These are phyloP conservation scores for Aspergillus hiratsukae DNA, from an alignment of 2,329 filamentous ascomycete genomes.

Conservation along the genomic window DNA sequence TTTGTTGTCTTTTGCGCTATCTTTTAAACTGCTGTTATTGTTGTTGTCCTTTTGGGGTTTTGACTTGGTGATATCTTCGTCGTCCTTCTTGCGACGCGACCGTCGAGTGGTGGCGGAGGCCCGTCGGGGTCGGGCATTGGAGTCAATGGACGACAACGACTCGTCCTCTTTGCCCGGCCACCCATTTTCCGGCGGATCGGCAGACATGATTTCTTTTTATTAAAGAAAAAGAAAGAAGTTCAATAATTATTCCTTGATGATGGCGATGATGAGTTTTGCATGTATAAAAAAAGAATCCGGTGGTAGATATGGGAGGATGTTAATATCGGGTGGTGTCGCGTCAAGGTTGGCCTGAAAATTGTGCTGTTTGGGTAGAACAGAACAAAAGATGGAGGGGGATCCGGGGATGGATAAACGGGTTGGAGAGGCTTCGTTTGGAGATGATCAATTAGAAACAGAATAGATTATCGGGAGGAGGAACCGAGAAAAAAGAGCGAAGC, in stretches of 20 bases:
- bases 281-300: not conserved
- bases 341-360: not conserved
- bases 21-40: conserved; percentile 19
- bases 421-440: not conserved
- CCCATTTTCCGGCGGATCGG: conserved; percentile 23
- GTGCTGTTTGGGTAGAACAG: conserved; percentile 1
- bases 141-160: conserved; percentile 17
- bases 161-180: conserved; percentile 23
- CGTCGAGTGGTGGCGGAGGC: conserved; percentile 25
- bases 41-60: conserved; percentile 22
- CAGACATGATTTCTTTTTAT: conserved; percentile 21
- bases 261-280: not conserved
- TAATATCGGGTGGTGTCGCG: not conserved
- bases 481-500: conserved; percentile 9
- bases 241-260: not conserved
- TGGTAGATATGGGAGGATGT: not conserved
- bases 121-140: conserved; percentile 27
- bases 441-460: not conserved
- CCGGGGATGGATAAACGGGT: too few relatives aligned
- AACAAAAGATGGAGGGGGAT: not conserved
- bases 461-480: conserved; percentile 5
- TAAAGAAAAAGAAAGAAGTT: conserved; percentile 5
- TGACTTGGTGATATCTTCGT: conserved; percentile 25
- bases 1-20: conserved; percentile 12
- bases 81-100: conserved; percentile 42